Base-by-base conservation (phyloP, 2,329 filamentous ascomycete genomes). In the Hyphodiscus sp. region DNA sequence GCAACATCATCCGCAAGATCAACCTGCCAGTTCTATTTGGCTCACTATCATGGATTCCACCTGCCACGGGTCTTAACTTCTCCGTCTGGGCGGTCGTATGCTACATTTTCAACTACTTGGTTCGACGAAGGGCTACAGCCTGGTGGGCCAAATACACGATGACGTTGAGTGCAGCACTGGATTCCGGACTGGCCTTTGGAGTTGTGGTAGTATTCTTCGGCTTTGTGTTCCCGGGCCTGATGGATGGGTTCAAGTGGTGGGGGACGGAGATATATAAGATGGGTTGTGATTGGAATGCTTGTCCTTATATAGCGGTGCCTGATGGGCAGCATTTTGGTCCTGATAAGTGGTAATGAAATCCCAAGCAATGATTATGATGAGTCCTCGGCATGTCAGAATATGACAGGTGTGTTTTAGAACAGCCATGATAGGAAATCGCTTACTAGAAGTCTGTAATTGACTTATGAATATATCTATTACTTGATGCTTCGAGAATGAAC, bases 121-220 rank as follows among this genome's bases (percentile, higher is more conserved):
- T 95, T 64, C 83, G 85, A 66, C 81, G 81, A 38, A 76, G 85
- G 20, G 85, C 82, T 23, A 76, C 76, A 29, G 83, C 81, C 1
- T 95, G 90, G 90, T 95, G 90, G 90, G 83, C 82, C 47, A 94
- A 95, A 70, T 95, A 95, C 69, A 92, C 88, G 42, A 94, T 95
- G 88, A 91, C 89, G 3, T 74, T 95, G 50, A 89, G 85, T 54
- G 89, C 89, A 0, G 90, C 88, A 1, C 76, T 95, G 52, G 90
- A 95, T 67, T 91, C 86, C 1, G 89, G 89, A 0, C 74, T 95
- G 19, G 89, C 90, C 0, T 88, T 91, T 63, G 87, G 87, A 26
- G 85, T 94, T 38, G 83, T 95, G 10, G 80, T 92, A 3, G 84
- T 94, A 23, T 95, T 95, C 68, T 92, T 95, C 63, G 87, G 83